These are phyloP conservation scores for Fusarium torreyae DNA, from an alignment of 2,329 filamentous ascomycete genomes.

Conservation along the genomic window DNA sequence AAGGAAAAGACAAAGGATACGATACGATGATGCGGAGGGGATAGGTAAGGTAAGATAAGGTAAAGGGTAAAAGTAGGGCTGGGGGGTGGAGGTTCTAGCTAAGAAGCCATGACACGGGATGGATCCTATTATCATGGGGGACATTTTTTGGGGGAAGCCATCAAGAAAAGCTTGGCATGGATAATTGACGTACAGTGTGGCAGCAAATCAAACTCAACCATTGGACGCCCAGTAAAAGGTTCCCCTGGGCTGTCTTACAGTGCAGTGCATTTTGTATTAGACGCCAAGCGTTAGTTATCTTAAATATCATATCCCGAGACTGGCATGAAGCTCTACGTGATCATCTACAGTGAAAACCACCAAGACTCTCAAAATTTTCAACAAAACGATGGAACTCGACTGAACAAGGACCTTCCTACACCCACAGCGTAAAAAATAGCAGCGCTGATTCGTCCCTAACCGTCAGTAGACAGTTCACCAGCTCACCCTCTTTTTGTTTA, in stretches of 20 bases:
- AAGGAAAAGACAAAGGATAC: slow-evolving; percentile 33
- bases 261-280: background rate
- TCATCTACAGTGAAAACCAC: too few relatives aligned
- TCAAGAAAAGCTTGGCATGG: slow-evolving; percentile 35
- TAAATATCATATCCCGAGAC: too few relatives aligned
- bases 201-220: background rate
- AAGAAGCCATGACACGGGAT: slow-evolving; percentile 43
- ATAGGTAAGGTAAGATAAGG: slow-evolving; percentile 4
- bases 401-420: too few relatives aligned
- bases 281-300: too few relatives aligned
- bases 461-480: slow-evolving; percentile 5
- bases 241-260: too few relatives aligned
- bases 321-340: too few relatives aligned
- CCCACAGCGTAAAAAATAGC: background rate
- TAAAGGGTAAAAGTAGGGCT: slow-evolving; percentile 41
- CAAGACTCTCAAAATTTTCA: too few relatives aligned
- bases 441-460: slow-evolving; percentile 1
- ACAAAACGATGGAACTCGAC: too few relatives aligned
- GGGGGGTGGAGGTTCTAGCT: slow-evolving; percentile 40
- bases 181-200: slow-evolving; percentile 14
- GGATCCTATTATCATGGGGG: slow-evolving; percentile 44
- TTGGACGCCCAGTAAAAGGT: too few relatives aligned
- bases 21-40: slow-evolving; percentile 32
- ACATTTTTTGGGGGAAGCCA: slow-evolving; percentile 33
- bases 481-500: slow-evolving; percentile 19